Evolutionary conservation across 1,284 basidiomycete genomes (phyloP).

Genomic region (Fomes fomentarius): DNA sequence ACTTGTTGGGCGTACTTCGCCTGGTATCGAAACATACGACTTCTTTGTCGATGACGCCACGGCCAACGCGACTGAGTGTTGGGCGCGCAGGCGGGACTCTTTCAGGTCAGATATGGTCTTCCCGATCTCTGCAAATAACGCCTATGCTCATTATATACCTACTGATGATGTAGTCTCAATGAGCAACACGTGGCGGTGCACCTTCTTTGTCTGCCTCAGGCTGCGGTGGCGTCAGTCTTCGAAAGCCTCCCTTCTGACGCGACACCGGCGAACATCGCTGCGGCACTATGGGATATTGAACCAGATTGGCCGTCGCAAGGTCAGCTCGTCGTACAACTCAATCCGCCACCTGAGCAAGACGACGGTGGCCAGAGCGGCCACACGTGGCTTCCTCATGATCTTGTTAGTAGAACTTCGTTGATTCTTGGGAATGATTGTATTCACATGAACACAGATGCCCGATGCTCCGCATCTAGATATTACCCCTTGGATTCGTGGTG

Average conservation of each 20-base stretch:
- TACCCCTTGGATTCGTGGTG: constrained; percentile 41
- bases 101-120: constrained; percentile 29
- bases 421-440: neutral
- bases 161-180: constrained; percentile 23
- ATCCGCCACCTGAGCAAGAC: constrained; percentile 34
- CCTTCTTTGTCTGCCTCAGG: constrained; percentile 43
- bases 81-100: constrained; percentile 23
- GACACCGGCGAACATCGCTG: constrained; percentile 36
- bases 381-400: constrained; percentile 33
- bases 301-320: constrained; percentile 53
- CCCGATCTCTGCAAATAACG: too few relatives aligned
- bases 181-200: constrained; percentile 37
- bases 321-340: constrained; percentile 48
- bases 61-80: constrained; percentile 31
- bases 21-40: constrained; percentile 33
- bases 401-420: constrained; percentile 38
- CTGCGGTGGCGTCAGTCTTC: constrained; percentile 33
- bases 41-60: constrained; percentile 40
- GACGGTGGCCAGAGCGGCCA: constrained; percentile 32
- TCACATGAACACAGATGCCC: constrained; percentile 17
- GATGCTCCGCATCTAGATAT: constrained; percentile 40
- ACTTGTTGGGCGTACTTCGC: constrained; percentile 32
- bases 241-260: constrained; percentile 27
- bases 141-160: constrained; percentile 19
- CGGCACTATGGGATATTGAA: constrained; percentile 36